Conservation (phyloP, 2,329 filamentous ascomycete species). For the Samsoniella hepiali region DNA sequence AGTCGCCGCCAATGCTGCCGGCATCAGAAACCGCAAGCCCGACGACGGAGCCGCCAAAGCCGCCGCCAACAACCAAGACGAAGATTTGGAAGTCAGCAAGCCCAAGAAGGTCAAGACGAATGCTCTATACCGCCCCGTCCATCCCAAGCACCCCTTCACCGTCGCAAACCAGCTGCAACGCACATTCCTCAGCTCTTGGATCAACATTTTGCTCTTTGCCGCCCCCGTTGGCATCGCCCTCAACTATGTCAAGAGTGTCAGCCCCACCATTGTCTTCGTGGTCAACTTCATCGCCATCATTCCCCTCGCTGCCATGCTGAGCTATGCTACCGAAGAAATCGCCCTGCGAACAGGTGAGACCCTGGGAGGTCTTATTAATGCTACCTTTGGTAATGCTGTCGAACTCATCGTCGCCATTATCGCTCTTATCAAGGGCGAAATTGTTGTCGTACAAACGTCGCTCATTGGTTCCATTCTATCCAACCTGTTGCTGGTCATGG, state of each 20-base stretch:
- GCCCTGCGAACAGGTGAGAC: constrained; percentile 79
- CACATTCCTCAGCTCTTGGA: constrained; percentile 77
- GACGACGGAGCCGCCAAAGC: constrained; percentile 26
- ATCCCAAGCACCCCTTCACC: constrained; percentile 56
- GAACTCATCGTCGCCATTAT: constrained; percentile 88
- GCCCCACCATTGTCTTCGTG: constrained; percentile 68
- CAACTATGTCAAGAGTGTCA: constrained; percentile 56
- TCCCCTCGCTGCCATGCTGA: constrained; percentile 80
- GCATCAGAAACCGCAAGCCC: constrained; percentile 32
- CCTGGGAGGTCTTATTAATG: constrained; percentile 83
- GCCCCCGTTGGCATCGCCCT: constrained; percentile 78
- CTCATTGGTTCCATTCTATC: constrained; percentile 89
- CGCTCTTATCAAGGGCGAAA: constrained; percentile 68
- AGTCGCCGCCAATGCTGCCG: constrained; percentile 22
- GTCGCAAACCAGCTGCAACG: constrained; percentile 65
- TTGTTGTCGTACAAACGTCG: constrained; percentile 87
- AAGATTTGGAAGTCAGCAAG: constrained; percentile 30
- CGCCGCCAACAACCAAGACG: constrained; percentile 15
- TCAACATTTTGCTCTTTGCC: constrained; percentile 76
- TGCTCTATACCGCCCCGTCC: constrained; percentile 43
- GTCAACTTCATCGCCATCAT: constrained; percentile 95
- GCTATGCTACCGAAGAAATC: constrained; percentile 88
- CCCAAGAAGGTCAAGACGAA: constrained; percentile 39
- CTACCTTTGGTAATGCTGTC: constrained; percentile 88
- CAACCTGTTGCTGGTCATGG: constrained; percentile 83